Base-by-base conservation (phyloP, 1,284 basidiomycete genomes). In the Microbotryum scabiosae region DNA sequence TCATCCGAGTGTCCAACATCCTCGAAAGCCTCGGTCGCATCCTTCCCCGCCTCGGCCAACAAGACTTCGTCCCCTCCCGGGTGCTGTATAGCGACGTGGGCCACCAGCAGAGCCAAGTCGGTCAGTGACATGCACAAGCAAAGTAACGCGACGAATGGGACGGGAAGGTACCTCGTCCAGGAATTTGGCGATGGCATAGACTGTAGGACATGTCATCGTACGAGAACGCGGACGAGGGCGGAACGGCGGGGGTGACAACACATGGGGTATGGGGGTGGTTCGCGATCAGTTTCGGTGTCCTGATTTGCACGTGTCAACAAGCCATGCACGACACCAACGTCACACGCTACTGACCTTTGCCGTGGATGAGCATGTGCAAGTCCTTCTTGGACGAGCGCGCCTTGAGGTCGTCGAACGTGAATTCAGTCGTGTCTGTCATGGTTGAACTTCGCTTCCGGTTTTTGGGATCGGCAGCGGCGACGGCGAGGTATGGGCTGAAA, bases 1-100 rank as follows among this genome's bases (percentile, higher is more conserved):
- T 98, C 96, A 73, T 98, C 96, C 20, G 93, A 97, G 82, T 98
- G 94, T 50, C 96, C 94, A 53, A 98, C 93, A 76, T 98, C 96
- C 79, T 98, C 96, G 73, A 98, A 99, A 14, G 94, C 91, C 75
- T 98, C 96, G 49, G 94, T 96, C 30, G 91, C 92, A 76, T 98
- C 93, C 74, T 87, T 85, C 85, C 93, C 89, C 72, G 84, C 86
- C 79, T 98, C 94, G 67, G 88, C 86, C 60, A 97, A 76, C 66
- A 98, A 84, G 60, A 98, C 94, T 78, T 98, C 94, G 79, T 97
- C 94, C 69, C 94, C 94, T 78, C 93, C 92, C 26, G 91, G 90
- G 77, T 97, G 94, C 90, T 96, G 48, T 51, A 47, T 14, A n/a
- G 20, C 51, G 20, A n/a, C 26, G 47, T 49, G 9, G 28, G 25